phyloP scores from a whole-genome alignment of 805 yeast species.

The Starmerella geochares region DNA sequence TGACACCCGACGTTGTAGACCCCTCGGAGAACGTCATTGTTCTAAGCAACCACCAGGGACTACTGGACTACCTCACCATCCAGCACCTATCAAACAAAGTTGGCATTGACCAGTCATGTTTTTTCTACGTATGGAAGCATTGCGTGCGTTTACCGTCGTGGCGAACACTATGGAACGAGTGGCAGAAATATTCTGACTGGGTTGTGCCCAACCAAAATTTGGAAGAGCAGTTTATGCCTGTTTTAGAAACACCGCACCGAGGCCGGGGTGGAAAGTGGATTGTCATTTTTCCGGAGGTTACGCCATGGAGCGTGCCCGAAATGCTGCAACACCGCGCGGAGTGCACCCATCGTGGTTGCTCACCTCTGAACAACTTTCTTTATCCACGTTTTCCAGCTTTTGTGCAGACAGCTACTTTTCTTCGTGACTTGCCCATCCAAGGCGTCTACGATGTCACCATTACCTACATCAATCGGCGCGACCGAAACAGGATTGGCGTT shows the following conservation, averaged over 20 bases:
- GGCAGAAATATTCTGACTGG: slow-evolving; percentile 29
- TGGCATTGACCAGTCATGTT: slow-evolving; percentile 31
- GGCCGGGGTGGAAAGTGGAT: slow-evolving; percentile 37
- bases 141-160: slow-evolving; percentile 25
- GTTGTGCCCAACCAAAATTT: slow-evolving; percentile 17
- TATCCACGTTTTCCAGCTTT: slow-evolving; percentile 58
- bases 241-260: slow-evolving; percentile 18
- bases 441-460: slow-evolving; percentile 49
- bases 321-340: slow-evolving; percentile 43
- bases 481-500: slow-evolving; percentile 1
- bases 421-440: slow-evolving; percentile 25
- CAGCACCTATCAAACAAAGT: slow-evolving; percentile 29
- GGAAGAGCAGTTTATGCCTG: slow-evolving; percentile 14
- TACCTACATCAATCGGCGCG: slow-evolving; percentile 31
- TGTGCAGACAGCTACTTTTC: slow-evolving; percentile 24
- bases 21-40: slow-evolving; percentile 31
- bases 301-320: slow-evolving; percentile 29
- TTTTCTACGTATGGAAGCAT: slow-evolving; percentile 32
- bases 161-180: slow-evolving; percentile 15
- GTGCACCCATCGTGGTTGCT: slow-evolving; percentile 50
- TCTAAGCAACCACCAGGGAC: slow-evolving; percentile 53
- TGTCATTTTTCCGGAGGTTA: slow-evolving; percentile 77
- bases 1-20: slow-evolving; percentile 19
- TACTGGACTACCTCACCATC: slow-evolving; percentile 56
- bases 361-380: slow-evolving; percentile 48